Evolutionary conservation across 2,329 filamentous ascomycete species (phyloP), one percentile per base, ranked within the genome.

Genomic region (Phaeosphaeria sp.): DNA sequence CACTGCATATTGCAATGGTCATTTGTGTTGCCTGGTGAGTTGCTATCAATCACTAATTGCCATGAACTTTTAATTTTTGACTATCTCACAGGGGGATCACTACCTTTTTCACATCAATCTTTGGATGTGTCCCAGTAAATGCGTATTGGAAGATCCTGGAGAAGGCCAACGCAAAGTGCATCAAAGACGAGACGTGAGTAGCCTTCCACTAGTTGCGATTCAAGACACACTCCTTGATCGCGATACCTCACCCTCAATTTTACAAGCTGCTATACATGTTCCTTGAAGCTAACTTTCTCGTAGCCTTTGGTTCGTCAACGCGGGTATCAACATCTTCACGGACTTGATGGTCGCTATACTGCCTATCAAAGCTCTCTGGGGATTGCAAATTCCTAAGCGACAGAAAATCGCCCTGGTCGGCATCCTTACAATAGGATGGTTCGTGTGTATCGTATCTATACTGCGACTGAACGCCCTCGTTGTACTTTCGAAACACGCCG

Each of bases 371-470:
- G 61, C 59, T 7, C 64, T 74, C 11, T 73, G 67, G 71, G 49
- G 42, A 0, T 45, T 74, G 9, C 67, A 69, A 15, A 67, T 73
- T 4, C 61, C 65, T 0, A 61, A 49, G 24, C 57, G 55, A 2
- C 69, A 72, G 18, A 71, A 67, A 47, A 30, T 65, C 6, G 69
- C 64, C 3, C 53, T 73, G 1, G 33, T 72, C 9, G 40, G 47
- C 5, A 66, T 73, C 25, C 57, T 74, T 1, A 69, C 67, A 3
- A 62, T 74, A n/a, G 72, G 72, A 43, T 72, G 71, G 68, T 70
- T 74, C 47, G 70, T 74, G 3, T 75, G 72, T 40, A 56, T 74
- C 15, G 67, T 76, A 15, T 74, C 73, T 2, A 50, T 72, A n/a
- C 50, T 74, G 2, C 69, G 72, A 11, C 62, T 75, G 2, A 51